phyloP scores from a whole-genome alignment of 2,329 filamentous ascomycete genomes.

The Sporothrix variecibatus region DNA sequence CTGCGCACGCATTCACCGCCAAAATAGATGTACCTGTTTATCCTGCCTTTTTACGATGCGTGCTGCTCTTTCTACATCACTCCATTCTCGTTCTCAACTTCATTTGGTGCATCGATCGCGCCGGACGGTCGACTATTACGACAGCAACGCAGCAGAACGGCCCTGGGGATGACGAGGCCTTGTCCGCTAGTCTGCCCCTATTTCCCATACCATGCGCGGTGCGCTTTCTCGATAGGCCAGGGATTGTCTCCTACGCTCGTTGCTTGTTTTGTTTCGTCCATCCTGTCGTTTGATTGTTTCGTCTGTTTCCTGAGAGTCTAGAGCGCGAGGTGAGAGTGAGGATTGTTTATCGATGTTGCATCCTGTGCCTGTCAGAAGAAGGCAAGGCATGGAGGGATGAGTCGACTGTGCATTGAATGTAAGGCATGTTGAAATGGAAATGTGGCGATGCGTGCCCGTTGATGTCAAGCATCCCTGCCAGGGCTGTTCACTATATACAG shows the following conservation, averaged over 20 bases:
- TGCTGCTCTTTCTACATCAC: not conserved
- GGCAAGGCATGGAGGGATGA: not conserved
- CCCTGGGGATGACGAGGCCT: constrained; percentile 21
- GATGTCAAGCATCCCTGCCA: not conserved
- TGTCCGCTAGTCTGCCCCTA: constrained; percentile 10
- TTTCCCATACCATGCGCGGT: constrained; percentile 1
- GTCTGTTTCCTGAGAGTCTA: not conserved
- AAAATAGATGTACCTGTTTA: not conserved
- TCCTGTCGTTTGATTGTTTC: not conserved
- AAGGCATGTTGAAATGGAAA: not conserved
- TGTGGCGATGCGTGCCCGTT: not conserved
- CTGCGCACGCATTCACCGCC: not conserved
- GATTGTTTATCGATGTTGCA: not conserved
- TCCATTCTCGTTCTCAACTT: not conserved
- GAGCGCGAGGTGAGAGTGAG: not conserved
- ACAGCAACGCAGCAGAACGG: constrained; percentile 2
- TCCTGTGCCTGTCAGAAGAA: not conserved
- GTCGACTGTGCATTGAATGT: not conserved
- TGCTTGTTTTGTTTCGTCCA: constrained; percentile 18
- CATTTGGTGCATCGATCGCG: constrained; percentile 17
- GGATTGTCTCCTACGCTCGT: not conserved
- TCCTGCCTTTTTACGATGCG: not conserved
- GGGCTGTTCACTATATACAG: not conserved
- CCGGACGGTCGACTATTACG: not conserved
- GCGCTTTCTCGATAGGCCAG: constrained; percentile 6